These are phyloP conservation scores for Epichloe hybrida DNA, from an alignment of 2,329 filamentous ascomycete genomes.

Conservation along the genomic window DNA sequence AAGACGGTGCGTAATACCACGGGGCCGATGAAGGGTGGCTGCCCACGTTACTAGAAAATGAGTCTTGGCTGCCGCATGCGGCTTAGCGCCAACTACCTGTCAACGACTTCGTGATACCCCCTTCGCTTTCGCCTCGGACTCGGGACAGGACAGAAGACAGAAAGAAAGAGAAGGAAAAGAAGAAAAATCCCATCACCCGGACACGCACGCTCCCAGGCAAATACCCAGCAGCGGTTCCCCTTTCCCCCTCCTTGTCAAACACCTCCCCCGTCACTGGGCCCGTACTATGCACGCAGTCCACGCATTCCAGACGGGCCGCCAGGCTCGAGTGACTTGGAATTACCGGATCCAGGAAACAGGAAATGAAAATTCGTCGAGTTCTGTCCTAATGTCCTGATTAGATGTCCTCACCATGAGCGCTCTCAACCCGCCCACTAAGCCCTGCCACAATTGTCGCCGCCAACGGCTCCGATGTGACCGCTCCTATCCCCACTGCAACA, in stretches of 20 bases:
- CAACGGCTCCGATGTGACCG: conserved; percentile 39
- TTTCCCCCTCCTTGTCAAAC: neutral
- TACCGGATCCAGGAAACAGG: neutral
- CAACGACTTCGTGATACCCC: neutral
- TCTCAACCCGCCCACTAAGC: conserved; percentile 17
- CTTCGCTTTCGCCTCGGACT: too few species aligned
- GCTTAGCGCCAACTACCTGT: conserved; percentile 13
- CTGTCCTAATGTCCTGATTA: neutral
- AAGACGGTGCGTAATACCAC: neutral
- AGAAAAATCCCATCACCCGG: too few species aligned
- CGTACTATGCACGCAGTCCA: conserved; percentile 4
- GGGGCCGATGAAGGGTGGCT: neutral
- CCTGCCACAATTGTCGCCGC: conserved; percentile 41
- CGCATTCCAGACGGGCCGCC: neutral
- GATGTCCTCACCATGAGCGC: neutral
- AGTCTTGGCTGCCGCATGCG: conserved; percentile 17
- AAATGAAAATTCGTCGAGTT: neutral
- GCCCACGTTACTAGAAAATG: conserved; percentile 5
- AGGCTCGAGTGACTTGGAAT: conserved; percentile 6
- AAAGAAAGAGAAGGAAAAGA: neutral
- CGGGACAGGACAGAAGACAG: neutral
- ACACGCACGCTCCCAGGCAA: neutral
- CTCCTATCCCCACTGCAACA: conserved; percentile 36
- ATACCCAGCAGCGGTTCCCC: neutral
- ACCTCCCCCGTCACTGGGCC: conserved; percentile 1